Base-by-base conservation (phyloP, 441 rosid species). In the Erysimum cheiri region DNA sequence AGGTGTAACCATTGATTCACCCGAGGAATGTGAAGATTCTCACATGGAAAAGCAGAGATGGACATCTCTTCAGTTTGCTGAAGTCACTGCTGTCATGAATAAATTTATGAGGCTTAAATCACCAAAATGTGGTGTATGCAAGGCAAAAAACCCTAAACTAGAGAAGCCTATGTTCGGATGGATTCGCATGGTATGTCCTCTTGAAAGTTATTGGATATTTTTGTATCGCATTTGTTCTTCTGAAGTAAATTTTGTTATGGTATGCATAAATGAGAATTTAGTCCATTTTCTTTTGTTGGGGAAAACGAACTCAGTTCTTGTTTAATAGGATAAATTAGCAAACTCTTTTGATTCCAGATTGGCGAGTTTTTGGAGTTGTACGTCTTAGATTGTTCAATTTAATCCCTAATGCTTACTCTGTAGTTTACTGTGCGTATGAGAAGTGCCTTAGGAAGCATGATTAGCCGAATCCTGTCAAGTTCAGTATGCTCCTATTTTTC, bases 41-140 rank as follows among this genome's bases (percentile, higher is more conserved):
- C 71, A 69, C 57, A 55, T 44, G 74, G 58, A 22, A 47, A 74
- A 80, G 65, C 77, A 75, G 69, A 85, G 69, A 62, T 92, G 99
- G 99, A 89, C 97, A 15, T 89, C 99, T 50, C 96, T 95, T 78
- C 99, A 92, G 86, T 83, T 84, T 60, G 47, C 81, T 4, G 92
- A 88, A 82, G 95, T 87, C 41, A 85, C 81, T 75, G 80, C 82
- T 17, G 74, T 89, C 72, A 74, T 95, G 58, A 77, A 79, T 58
- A 73, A 71, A 15, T 86, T 95, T 76, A 37, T 90, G 75, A 90
- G 80, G 83, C 73, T 70, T 40, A 81, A 72, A 43, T 14, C 69
- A 44, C 76, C 31, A 52, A 75, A 75, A 78, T 95, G 99, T 74
- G 68, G 69, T 58, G 71, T 67, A 39, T 95, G 99, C 61, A 3